Evolutionary conservation across 2,329 filamentous ascomycete species (phyloP).

Genomic region (Penicillium sp.): DNA sequence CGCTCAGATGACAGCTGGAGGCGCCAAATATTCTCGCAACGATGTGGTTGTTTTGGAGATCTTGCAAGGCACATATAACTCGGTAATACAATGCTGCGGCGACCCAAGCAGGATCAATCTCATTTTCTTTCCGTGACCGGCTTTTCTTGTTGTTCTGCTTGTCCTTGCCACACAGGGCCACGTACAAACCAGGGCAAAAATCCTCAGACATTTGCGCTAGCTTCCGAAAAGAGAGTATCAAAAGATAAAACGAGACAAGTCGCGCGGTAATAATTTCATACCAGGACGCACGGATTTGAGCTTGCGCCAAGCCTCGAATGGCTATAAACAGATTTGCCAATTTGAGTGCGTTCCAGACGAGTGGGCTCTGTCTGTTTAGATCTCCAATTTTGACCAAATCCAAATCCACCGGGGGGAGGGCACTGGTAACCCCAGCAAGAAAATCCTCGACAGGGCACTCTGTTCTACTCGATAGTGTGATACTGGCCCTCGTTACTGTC

Average conservation of each 20-base stretch:
- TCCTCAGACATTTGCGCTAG: constrained; percentile 19
- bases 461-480: neutral
- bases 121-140: neutral
- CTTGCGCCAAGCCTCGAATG: constrained; percentile 12
- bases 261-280: constrained; percentile 8
- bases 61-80: constrained; percentile 8
- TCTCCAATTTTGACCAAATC: constrained; percentile 4
- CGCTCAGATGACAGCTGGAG: neutral
- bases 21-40: constrained; percentile 11
- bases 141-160: neutral
- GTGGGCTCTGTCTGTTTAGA: neutral
- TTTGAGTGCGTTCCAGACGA: constrained; percentile 9
- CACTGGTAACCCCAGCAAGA: constrained; percentile 5
- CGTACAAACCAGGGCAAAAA: constrained; percentile 12
- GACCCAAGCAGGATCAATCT: constrained; percentile 15
- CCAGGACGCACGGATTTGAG: constrained; percentile 7
- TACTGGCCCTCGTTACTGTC: neutral
- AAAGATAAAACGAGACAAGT: constrained; percentile 14
- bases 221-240: constrained; percentile 14
- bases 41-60: neutral
- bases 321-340: constrained; percentile 18
- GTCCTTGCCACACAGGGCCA: constrained; percentile 11
- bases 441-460: neutral
- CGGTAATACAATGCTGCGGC: constrained; percentile 19
- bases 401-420: constrained; percentile 1